phyloP scores from a whole-genome alignment of 106 monocot genomes.

The Dendrobium chrysotoxum region DNA sequence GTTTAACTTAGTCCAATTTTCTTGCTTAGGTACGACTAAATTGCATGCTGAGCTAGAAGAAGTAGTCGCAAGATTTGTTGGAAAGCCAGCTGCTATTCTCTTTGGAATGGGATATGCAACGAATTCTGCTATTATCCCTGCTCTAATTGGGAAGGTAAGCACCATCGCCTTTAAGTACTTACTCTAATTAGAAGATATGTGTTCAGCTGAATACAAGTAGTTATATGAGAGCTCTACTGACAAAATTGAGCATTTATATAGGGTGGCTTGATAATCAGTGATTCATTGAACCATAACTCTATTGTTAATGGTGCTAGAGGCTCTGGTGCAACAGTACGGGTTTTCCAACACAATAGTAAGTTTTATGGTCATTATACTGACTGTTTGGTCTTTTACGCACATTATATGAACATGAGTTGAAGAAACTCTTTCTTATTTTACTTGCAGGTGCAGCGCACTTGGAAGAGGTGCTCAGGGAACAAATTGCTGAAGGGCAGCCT shows the following conservation, averaged over 20 bases:
- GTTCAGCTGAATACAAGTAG: too few relatives aligned
- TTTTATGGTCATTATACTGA: background rate
- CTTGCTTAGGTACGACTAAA: slow-evolving; percentile 71
- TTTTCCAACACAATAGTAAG: slow-evolving; percentile 97
- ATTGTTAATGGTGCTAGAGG: slow-evolving; percentile 98
- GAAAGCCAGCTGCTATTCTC: slow-evolving; percentile 76
- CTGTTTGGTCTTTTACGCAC: background rate
- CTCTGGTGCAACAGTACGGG: slow-evolving; percentile 87
- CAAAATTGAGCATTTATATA: slow-evolving; percentile 8
- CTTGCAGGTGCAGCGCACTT: slow-evolving; percentile 76
- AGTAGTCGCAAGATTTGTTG: slow-evolving; percentile 77
- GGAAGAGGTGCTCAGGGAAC: slow-evolving; percentile 93
- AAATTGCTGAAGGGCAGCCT: slow-evolving; percentile 92
- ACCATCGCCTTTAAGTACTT: background rate
- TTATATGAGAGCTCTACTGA: background rate
- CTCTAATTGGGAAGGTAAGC: slow-evolving; percentile 69
- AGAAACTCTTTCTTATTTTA: background rate
- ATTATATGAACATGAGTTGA: slow-evolving; percentile 2
- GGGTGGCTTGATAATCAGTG: slow-evolving; percentile 94
- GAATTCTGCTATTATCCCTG: slow-evolving; percentile 92
- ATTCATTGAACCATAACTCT: slow-evolving; percentile 95
- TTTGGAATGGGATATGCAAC: slow-evolving; percentile 99
- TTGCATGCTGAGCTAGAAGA: slow-evolving; percentile 84
- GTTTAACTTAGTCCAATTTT: slow-evolving; percentile 2
- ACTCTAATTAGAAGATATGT: background rate